Conservation (phyloP, 352 stramenopile genomes). For the Phytopythium litorale region DNA sequence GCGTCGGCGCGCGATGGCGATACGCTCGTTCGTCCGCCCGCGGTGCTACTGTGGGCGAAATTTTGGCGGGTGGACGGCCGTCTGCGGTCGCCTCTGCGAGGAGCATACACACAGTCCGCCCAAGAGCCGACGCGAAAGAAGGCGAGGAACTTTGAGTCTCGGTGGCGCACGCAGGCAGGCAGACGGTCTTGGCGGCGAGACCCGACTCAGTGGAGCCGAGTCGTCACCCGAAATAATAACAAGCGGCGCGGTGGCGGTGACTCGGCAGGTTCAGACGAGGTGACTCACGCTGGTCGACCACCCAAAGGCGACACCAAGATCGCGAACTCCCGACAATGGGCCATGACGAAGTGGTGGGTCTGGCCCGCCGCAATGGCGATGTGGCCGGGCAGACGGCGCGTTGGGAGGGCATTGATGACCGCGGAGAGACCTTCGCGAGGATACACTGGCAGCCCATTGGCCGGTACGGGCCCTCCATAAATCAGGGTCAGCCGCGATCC, state of each 20-base stretch:
- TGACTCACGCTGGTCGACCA: background rate
- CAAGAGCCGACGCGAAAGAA: background rate
- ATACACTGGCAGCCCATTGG: background rate
- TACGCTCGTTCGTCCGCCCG: too few species aligned
- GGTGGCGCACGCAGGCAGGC: background rate
- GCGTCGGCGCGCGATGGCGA: too few species aligned
- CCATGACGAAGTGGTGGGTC: too few species aligned
- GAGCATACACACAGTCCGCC: too few species aligned
- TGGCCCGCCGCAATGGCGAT: too few species aligned
- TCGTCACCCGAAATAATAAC: constrained; percentile 1
- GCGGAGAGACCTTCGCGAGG: background rate
- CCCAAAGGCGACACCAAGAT: background rate
- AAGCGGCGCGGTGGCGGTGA: background rate
- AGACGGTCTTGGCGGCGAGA: too few species aligned
- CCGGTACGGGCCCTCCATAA: background rate
- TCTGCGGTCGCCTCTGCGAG: too few species aligned
- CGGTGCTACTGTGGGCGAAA: too few species aligned
- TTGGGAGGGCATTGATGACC: background rate
- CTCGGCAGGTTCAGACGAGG: too few species aligned
- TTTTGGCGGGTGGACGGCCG: too few species aligned
- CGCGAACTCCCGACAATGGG: background rate
- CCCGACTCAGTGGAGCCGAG: background rate
- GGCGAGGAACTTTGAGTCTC: background rate
- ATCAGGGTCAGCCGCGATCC: background rate
- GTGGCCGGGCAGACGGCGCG: too few species aligned